Conservation (phyloP, 225 moss, liverwort and hornwort genomes). For the Pleurozium schreberi region DNA sequence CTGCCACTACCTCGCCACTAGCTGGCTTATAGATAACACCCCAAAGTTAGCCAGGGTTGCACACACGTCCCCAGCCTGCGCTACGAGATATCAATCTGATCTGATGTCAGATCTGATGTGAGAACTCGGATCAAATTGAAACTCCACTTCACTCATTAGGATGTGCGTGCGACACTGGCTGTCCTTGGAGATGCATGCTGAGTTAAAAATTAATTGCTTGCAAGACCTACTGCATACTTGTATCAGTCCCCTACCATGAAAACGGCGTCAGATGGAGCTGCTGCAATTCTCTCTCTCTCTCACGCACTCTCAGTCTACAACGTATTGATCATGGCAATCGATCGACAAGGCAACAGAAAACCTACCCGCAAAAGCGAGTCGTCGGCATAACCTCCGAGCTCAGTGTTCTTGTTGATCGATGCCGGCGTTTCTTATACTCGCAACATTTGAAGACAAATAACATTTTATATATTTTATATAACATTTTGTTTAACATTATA, state of each 20-base stretch:
- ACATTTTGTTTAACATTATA: too few relatives aligned
- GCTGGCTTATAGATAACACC: neutral
- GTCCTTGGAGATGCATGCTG: neutral
- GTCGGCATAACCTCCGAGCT: neutral
- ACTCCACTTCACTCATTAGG: too few relatives aligned
- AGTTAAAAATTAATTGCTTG: neutral
- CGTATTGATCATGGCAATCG: too few relatives aligned
- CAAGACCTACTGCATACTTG: too few relatives aligned
- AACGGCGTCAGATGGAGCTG: too few relatives aligned
- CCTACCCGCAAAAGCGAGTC: neutral
- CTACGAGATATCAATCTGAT: neutral
- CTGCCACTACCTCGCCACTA: neutral
- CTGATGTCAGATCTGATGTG: too few relatives aligned
- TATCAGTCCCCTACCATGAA: neutral
- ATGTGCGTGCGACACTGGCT: neutral
- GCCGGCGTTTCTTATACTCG: neutral
- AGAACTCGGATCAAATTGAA: neutral
- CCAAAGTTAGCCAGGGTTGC: accelerated
- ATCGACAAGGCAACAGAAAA: neutral
- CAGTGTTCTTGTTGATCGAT: neutral
- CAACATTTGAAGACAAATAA: too few relatives aligned
- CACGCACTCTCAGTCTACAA: neutral
- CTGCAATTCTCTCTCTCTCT: neutral
- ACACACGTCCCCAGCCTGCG: neutral
- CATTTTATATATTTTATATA: too few relatives aligned